These are phyloP conservation scores for Cyclotella cryptica DNA, from an alignment of 108 stramenopile species.

Conservation along the genomic window DNA sequence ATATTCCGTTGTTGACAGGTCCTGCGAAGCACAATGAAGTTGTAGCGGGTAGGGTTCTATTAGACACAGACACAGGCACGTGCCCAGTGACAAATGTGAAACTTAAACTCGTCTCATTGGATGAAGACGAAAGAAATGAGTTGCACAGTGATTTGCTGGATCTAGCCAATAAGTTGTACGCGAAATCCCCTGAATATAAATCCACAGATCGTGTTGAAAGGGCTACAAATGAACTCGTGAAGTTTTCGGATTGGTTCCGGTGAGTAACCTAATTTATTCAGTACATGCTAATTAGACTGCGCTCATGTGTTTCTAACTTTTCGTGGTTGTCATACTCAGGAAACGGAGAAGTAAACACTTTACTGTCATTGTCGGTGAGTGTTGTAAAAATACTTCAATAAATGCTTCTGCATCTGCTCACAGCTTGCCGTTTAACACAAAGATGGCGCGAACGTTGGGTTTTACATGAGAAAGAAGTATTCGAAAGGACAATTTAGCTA, in stretches of 20 bases:
- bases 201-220: slow-evolving; percentile 3
- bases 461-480: slow-evolving; percentile 74
- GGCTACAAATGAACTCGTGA: slow-evolving; percentile 4
- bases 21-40: slow-evolving; percentile 48
- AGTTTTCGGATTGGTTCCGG: slow-evolving; percentile 20
- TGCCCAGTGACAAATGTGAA: slow-evolving; percentile 62
- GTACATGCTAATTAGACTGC: no score
- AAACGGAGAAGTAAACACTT: background rate
- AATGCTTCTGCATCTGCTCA: background rate
- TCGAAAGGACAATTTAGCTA: slow-evolving; percentile 67
- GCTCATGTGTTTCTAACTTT: background rate
- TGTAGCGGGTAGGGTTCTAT: slow-evolving; percentile 59
- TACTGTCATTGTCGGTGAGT: background rate
- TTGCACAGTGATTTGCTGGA: slow-evolving; percentile 46
- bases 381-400: background rate
- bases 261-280: background rate
- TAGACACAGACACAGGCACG: slow-evolving; percentile 55
- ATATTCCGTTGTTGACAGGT: slow-evolving; percentile 31
- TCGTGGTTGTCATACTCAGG: background rate
- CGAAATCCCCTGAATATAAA: slow-evolving; percentile 33
- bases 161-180: slow-evolving; percentile 42
- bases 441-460: slow-evolving; percentile 82
- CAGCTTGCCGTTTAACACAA: background rate
- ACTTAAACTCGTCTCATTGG: slow-evolving; percentile 58
- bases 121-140: slow-evolving; percentile 47